These are phyloP conservation scores for Elasticomyces elasticus DNA, from an alignment of 495 filamentous ascomycete genomes.

Conservation along the genomic window DNA sequence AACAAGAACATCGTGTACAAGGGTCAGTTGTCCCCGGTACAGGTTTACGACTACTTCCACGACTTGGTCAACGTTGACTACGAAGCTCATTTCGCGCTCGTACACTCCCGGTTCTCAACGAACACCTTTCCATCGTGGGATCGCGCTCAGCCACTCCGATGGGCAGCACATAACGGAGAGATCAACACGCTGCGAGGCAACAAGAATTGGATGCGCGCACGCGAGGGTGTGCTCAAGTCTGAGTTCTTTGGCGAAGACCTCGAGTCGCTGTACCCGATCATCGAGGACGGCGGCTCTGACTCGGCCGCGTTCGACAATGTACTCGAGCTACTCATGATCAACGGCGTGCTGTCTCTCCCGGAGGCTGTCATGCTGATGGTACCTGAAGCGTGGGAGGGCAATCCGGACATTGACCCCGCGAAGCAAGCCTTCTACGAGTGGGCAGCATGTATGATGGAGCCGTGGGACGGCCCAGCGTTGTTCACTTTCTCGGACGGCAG, in stretches of 20 bases:
- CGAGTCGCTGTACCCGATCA: constrained; percentile 83
- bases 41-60: constrained; percentile 99
- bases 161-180: constrained; percentile 98
- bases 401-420: constrained; percentile 79
- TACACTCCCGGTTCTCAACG: constrained; percentile 96
- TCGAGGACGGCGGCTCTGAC: constrained; percentile 96
- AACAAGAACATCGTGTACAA: constrained; percentile 99
- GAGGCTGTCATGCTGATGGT: constrained; percentile 99
- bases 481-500: constrained; percentile 98
- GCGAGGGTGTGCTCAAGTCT: constrained; percentile 92
- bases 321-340: constrained; percentile 87
- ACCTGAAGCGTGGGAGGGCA: constrained; percentile 97
- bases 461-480: constrained; percentile 95
- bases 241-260: constrained; percentile 89
- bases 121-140: constrained; percentile 99
- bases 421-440: constrained; percentile 99
- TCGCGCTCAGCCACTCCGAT: constrained; percentile 89
- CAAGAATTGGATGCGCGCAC: constrained; percentile 99
- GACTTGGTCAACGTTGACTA: constrained; percentile 96
- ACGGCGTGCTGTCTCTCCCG: constrained; percentile 90
- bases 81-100: constrained; percentile 93
- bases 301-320: constrained; percentile 99
- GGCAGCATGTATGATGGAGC: constrained; percentile 99
- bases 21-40: constrained; percentile 87
- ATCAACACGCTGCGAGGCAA: constrained; percentile 98